Evolutionary conservation across 306 rosid genomes (phyloP).

Genomic region (Prinsepia uniflora): DNA sequence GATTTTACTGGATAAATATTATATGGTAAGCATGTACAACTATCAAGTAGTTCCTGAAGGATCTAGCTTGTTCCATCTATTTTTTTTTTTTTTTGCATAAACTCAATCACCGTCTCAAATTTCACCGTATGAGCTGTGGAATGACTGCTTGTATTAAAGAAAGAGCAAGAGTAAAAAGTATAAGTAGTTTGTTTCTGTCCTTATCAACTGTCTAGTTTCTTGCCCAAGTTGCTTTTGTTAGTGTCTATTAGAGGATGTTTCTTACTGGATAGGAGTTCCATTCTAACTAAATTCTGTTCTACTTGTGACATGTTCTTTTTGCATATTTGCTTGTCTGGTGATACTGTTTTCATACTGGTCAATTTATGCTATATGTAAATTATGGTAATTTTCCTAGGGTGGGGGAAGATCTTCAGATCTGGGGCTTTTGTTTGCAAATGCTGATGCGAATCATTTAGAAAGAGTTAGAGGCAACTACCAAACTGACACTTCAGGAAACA

Average conservation of each 20-base stretch:
- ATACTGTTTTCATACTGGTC: slow-evolving; percentile 2
- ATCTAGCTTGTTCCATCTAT: not conserved
- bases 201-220: not conserved
- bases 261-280: slow-evolving; percentile 8
- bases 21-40: not conserved
- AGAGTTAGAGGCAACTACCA: slow-evolving; percentile 51
- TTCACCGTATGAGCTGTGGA: not conserved
- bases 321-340: slow-evolving; percentile 7
- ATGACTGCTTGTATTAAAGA: not conserved
- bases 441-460: slow-evolving; percentile 63
- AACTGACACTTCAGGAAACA: slow-evolving; percentile 35
- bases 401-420: slow-evolving; percentile 72
- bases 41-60: not conserved
- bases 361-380: slow-evolving; percentile 21
- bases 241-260: not conserved
- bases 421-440: slow-evolving; percentile 84
- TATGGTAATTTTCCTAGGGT: slow-evolving; percentile 51
- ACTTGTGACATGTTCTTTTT: slow-evolving; percentile 7
- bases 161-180: not conserved
- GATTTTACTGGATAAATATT: not conserved
- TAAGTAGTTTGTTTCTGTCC: not conserved
- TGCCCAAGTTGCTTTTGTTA: not conserved
- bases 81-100: no score
- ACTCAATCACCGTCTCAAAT: not conserved
- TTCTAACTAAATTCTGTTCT: slow-evolving; percentile 17